Evolutionary conservation across 2,329 filamentous ascomycete genomes (phyloP).

Genomic region (Didymella pomorum): DNA sequence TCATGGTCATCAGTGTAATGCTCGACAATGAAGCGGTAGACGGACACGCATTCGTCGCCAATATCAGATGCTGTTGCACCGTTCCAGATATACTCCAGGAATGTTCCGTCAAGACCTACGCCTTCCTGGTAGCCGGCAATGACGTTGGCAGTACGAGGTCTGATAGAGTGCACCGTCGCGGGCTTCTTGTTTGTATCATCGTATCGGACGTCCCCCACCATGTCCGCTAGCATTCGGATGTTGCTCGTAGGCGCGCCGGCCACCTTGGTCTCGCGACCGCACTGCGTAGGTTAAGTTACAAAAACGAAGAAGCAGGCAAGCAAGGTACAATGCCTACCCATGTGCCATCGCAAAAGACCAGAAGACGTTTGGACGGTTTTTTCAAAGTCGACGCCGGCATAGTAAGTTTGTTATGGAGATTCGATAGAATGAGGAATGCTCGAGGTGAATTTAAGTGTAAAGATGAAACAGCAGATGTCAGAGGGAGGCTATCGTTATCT

Average conservation of each 20-base stretch:
- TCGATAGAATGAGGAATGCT: neutral
- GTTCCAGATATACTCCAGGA: conserved; percentile 49
- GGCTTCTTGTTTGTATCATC: conserved; percentile 15
- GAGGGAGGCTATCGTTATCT: neutral
- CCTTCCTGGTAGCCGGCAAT: conserved; percentile 50
- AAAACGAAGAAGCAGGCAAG: neutral
- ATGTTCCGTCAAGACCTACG: conserved; percentile 46
- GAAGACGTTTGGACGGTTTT: conserved; percentile 36
- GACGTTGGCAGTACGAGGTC: conserved; percentile 24
- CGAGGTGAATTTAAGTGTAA: neutral
- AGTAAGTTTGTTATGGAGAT: neutral
- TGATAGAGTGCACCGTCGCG: conserved; percentile 36
- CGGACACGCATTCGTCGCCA: conserved; percentile 44
- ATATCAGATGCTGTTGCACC: conserved; percentile 49
- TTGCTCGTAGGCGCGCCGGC: conserved; percentile 42
- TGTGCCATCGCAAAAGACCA: conserved; percentile 48
- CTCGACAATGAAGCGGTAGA: conserved; percentile 49
- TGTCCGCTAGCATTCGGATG: conserved; percentile 43
- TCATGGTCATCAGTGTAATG: conserved; percentile 49
- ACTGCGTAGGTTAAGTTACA: neutral
- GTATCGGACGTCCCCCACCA: conserved; percentile 40
- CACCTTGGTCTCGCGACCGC: conserved; percentile 44
- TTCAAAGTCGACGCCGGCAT: conserved; percentile 23
- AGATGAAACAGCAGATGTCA: neutral
- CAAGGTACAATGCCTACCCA: conserved; percentile 31